Conservation (phyloP, 148 eudicot genomes). For the Beta vulgaris region DNA sequence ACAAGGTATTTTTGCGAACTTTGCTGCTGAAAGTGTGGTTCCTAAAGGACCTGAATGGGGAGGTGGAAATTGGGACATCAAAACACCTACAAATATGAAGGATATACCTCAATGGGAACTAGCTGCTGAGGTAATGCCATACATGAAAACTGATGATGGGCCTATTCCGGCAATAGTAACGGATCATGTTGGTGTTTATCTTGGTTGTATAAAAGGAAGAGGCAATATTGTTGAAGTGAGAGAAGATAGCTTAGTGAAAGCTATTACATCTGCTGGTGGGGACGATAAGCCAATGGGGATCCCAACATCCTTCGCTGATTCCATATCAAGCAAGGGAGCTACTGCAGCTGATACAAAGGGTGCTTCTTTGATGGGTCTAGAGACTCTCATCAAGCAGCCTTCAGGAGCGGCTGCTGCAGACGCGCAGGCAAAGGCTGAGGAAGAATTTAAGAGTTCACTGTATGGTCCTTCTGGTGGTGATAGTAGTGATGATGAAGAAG, state of each 20-base stretch:
- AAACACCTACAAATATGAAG: constrained; percentile 79
- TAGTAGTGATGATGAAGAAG: constrained; percentile 95
- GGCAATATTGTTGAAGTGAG: constrained; percentile 90
- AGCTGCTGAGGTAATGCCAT: constrained; percentile 96
- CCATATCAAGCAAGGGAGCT: constrained; percentile 39
- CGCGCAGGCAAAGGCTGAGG: constrained; percentile 90
- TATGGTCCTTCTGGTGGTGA: constrained; percentile 71
- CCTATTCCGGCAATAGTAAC: constrained; percentile 82
- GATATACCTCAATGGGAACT: constrained; percentile 90
- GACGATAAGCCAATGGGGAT: constrained; percentile 45
- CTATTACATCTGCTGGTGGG: constrained; percentile 51
- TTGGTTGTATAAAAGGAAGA: constrained; percentile 88
- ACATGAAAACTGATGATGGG: constrained; percentile 94
- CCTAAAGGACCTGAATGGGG: constrained; percentile 99
- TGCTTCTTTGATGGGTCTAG: constrained; percentile 70
- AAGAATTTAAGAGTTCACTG: constrained; percentile 85
- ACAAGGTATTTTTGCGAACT: constrained; percentile 98
- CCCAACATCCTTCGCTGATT: constrained; percentile 38
- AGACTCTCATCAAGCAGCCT: constrained; percentile 57
- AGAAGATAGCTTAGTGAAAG: constrained; percentile 87
- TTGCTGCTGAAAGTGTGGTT: constrained; percentile 99
- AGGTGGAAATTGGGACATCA: constrained; percentile 97
- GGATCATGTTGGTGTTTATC: constrained; percentile 92
- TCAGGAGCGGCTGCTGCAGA: constrained; percentile 50
- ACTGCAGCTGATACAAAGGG: constrained; percentile 44